Percentiles rank a stretch among this genome's conserved stretches.
phyloP scores from a whole-genome alignment of 495 filamentous ascomycete genomes.

The Endocarpon pusillum region DNA sequence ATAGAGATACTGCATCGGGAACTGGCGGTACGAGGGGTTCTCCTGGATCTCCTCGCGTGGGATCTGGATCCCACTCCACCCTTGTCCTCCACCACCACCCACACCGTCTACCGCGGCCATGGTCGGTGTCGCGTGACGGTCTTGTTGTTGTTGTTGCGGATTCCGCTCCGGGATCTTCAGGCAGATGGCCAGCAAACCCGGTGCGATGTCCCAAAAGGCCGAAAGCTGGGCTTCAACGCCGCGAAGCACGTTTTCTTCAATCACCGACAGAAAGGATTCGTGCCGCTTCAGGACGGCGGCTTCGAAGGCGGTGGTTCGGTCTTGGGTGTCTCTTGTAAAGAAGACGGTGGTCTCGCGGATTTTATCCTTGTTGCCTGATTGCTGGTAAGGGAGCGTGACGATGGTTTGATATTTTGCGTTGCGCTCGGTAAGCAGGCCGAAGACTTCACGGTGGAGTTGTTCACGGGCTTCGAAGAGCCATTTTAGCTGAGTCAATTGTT shows the following conservation, averaged over 20 bases:
- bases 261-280: slow-evolving; percentile 59
- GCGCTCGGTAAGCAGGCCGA: slow-evolving; percentile 63
- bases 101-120: too few relatives aligned
- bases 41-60: slow-evolving; percentile 65
- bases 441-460: slow-evolving; percentile 64
- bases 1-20: slow-evolving; percentile 79
- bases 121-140: slow-evolving; percentile 1
- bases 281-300: slow-evolving; percentile 49
- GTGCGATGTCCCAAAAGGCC: slow-evolving; percentile 96
- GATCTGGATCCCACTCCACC: slow-evolving; percentile 36
- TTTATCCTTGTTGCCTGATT: slow-evolving; percentile 53
- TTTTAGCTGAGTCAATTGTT: slow-evolving; percentile 86
- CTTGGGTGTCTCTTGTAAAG: slow-evolving; percentile 57
- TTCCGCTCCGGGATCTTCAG: slow-evolving; percentile 60
- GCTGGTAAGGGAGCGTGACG: slow-evolving; percentile 62
- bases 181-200: slow-evolving; percentile 53
- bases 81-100: slow-evolving; percentile 15
- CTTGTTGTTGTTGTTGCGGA: slow-evolving; percentile 17
- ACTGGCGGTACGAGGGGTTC: slow-evolving; percentile 54
- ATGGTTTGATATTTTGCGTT: slow-evolving; percentile 73
- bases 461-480: slow-evolving; percentile 96
- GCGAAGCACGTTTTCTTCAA: slow-evolving; percentile 70
- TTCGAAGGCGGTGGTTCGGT: slow-evolving; percentile 49
- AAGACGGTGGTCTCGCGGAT: slow-evolving; percentile 58
- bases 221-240: slow-evolving; percentile 82